A percentile compares a stretch with the other conserved stretches of the same genome.
Evolutionary conservation across 2,329 filamentous ascomycete species (phyloP).

Genomic region (Basipetospora chlamydospora): DNA sequence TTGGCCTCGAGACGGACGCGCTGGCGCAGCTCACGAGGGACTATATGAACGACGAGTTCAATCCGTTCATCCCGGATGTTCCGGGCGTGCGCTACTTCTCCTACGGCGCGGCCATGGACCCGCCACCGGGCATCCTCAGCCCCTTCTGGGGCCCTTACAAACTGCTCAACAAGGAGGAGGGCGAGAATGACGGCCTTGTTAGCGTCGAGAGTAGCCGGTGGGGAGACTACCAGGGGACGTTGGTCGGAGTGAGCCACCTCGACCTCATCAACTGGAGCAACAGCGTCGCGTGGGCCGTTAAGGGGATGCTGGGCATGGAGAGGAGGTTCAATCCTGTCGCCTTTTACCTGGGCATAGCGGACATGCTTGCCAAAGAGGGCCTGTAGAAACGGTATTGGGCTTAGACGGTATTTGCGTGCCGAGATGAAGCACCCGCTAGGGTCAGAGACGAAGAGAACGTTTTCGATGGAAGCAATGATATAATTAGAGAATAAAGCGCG

Average conservation of each 20-base stretch:
- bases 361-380: slow-evolving; percentile 59
- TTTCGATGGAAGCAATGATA: too few species aligned
- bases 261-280: slow-evolving; percentile 58
- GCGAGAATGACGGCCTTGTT: slow-evolving; percentile 52
- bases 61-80: slow-evolving; percentile 39
- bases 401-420: too few species aligned
- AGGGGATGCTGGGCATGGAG: slow-evolving; percentile 36
- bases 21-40: slow-evolving; percentile 44
- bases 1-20: slow-evolving; percentile 42
- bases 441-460: too few species aligned
- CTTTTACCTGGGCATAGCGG: slow-evolving; percentile 50
- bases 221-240: slow-evolving; percentile 49
- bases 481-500: too few species aligned
- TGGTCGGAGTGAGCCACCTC: slow-evolving; percentile 46
- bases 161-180: slow-evolving; percentile 36
- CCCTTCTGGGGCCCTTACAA: slow-evolving; percentile 39
- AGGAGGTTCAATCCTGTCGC: slow-evolving; percentile 52
- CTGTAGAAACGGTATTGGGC: too few species aligned
- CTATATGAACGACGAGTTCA: slow-evolving; percentile 46
- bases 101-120: slow-evolving; percentile 38
- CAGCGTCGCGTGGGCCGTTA: slow-evolving; percentile 36
- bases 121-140: slow-evolving; percentile 46
- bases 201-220: slow-evolving; percentile 48
- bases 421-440: too few species aligned
- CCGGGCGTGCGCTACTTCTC: slow-evolving; percentile 44